Base-by-base conservation (phyloP, 1,284 basidiomycete species). In the Gymnopus androsaceus region DNA sequence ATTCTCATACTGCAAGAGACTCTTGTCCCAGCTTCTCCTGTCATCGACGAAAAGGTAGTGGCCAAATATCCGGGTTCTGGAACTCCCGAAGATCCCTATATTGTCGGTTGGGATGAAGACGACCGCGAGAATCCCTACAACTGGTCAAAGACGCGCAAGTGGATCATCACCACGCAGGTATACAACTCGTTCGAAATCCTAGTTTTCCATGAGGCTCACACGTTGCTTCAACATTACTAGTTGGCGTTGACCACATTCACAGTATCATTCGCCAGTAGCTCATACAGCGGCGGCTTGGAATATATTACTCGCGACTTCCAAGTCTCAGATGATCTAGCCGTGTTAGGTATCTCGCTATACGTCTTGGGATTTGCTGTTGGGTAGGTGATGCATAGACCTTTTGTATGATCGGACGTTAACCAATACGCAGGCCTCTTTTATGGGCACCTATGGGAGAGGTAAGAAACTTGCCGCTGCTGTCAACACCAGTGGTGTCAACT, bases 71-170 rank as follows among this genome's bases (percentile, higher is more conserved):
- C 71, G 3, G 82, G 82, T 15, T 66, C 62, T 17, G 83, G 82
- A 23, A 81, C 81, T 25, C 54, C 44, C 3, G 69, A 77, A 34
- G 77, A 83, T 60, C 83, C 83, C 19, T 83, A 74, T 60, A 64
- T 84, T 46, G 80, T 87, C 55, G 77, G 80, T 59, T 86, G 83
- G 84, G 73, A 79, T 31, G 63, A 72, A 1, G 72, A 77, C 47
- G 85, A 88, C 60, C 69, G 75, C 12, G 80, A 82, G 46, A 80
- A 87, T 63, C 87, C 87, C 1, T 85, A 83, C 69, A 86, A 84
- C 64, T 89, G 85, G 83, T 63, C 72, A 2, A 76, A 69, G 27
- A 33, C 61, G 31, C 69, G 69, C 42, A 81, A 78, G 66, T 84
- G 82, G 80, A 54, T 76, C 25, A 80, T 84, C 49, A 85, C 83